A percentile compares a stretch with the other conserved stretches of the same genome.
Evolutionary conservation across 371 early-diverging fungal species (phyloP).

Genomic region (Apophysomyces trapeziformis): DNA sequence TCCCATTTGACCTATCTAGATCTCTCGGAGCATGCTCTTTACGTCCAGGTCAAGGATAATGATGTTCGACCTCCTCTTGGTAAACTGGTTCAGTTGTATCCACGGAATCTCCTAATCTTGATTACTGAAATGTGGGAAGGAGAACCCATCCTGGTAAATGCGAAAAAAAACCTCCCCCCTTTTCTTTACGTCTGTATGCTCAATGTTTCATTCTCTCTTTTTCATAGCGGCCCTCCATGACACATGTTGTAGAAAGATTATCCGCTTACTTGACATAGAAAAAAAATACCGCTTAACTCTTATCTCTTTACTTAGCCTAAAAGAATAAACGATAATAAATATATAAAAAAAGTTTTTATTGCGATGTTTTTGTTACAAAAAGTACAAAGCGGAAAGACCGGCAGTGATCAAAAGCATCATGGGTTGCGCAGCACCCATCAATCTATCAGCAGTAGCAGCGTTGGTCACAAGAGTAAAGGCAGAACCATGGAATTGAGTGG

Average conservation of each 20-base stretch:
- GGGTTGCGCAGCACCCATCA: not conserved
- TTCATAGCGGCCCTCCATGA: constrained; percentile 29
- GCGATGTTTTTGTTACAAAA: not conserved
- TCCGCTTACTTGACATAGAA: constrained; percentile 26
- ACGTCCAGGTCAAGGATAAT: constrained; percentile 62
- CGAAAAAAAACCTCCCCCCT: too few species aligned
- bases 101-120: constrained; percentile 60
- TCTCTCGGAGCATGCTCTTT: constrained; percentile 41
- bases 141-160: constrained; percentile 55
- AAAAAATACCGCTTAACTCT: not conserved
- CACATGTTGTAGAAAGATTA: constrained; percentile 27
- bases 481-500: constrained; percentile 44
- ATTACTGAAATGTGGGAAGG: constrained; percentile 81
- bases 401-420: not conserved
- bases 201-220: not conserved
- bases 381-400: not conserved
- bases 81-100: constrained; percentile 59
- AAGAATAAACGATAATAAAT: not conserved
- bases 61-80: constrained; percentile 64
- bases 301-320: not conserved
- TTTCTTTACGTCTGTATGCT: too few species aligned
- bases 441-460: not conserved
- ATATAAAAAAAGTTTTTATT: not conserved
- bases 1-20: constrained; percentile 16
- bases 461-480: constrained; percentile 16